Percentiles rank a stretch among this genome's conserved stretches.
These are phyloP conservation scores for Brassica napus DNA, from an alignment of 345 rosid species.

Conservation along the genomic window Da-Ae NC_063434.1:30336001-30336500, in stretches of 20 bases:
- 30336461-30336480: neutral
- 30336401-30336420: conserved; percentile 46
- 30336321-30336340: conserved; percentile 40
- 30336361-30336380: conserved; percentile 49
- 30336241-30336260: conserved; percentile 33
- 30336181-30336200: conserved; percentile 52
- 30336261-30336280: neutral
- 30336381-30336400: conserved; percentile 43
- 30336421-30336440: neutral
- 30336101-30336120: conserved; percentile 41
- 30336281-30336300: neutral
- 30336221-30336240: conserved; percentile 47
- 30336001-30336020: conserved; percentile 33
- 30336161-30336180: conserved; percentile 35
- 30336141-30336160: conserved; percentile 37
- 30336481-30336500: conserved; percentile 41
- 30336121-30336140: conserved; percentile 59
- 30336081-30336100: conserved; percentile 36
- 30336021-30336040: conserved; percentile 49
- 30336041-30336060: conserved; percentile 63
- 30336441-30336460: neutral
- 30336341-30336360: conserved; percentile 57
- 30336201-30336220: conserved; percentile 51
- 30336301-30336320: neutral
- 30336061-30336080: conserved; percentile 41